Percentiles rank a stretch among this genome's conserved stretches.
Conservation (phyloP, 208 protist genomes). For the Trypanosoma boissoni region DNA sequence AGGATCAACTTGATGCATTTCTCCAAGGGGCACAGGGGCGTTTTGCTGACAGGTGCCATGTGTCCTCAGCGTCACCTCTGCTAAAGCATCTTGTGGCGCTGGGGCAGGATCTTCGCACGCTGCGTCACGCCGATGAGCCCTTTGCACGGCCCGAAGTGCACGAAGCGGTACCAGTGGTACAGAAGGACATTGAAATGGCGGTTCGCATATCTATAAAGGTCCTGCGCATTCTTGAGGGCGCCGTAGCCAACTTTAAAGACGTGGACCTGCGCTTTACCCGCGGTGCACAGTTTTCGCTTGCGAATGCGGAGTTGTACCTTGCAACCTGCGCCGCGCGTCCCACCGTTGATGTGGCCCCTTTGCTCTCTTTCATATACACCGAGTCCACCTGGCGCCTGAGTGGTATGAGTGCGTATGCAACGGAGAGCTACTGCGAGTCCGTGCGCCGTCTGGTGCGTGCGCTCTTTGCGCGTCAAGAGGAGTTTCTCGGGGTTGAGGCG, state of each 20-base stretch:
- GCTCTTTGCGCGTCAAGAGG: conserved; percentile 34
- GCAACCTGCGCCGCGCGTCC: conserved; percentile 26
- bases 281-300: conserved; percentile 29
- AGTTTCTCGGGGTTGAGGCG: conserved; percentile 47
- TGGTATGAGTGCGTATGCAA: conserved; percentile 36
- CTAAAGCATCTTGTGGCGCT: conserved; percentile 4
- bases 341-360: conserved; percentile 34
- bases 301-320: conserved; percentile 32
- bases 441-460: conserved; percentile 33
- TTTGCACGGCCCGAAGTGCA: conserved; percentile 24
- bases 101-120: not conserved
- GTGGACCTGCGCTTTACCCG: conserved; percentile 21
- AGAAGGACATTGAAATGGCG: conserved; percentile 45
- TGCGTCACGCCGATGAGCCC: conserved; percentile 31
- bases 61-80: not conserved
- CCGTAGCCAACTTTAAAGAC: not conserved
- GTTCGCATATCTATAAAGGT: conserved; percentile 33
- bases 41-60: not conserved
- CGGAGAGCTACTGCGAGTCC: conserved; percentile 47
- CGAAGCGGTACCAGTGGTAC: conserved; percentile 33
- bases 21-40: conserved; percentile 4
- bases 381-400: conserved; percentile 45
- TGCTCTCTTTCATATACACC: conserved; percentile 50
- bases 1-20: conserved; percentile 32
- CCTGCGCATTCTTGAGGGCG: conserved; percentile 19